Evolutionary conservation across 2,329 filamentous ascomycete genomes (phyloP).

Genomic region (Aspergillus neoniger): DNA sequence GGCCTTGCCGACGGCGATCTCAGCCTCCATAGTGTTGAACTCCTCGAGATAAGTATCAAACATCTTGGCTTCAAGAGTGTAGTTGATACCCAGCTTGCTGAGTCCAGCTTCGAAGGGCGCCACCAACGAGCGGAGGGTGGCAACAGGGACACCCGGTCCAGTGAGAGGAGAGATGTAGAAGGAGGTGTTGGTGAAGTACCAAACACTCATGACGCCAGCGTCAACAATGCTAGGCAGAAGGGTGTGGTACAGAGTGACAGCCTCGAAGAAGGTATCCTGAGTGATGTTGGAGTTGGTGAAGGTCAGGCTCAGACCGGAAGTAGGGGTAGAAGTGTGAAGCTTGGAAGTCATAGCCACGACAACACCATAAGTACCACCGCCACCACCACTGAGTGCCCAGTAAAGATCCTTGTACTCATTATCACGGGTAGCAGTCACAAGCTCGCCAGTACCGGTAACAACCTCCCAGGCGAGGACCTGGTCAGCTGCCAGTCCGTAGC

Average conservation of each 20-base stretch:
- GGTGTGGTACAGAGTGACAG: constrained; percentile 1
- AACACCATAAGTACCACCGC: constrained; percentile 19
- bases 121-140: background rate
- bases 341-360: constrained; percentile 6
- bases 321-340: background rate
- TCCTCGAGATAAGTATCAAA: constrained; percentile 6
- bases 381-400: constrained; percentile 19
- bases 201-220: constrained; percentile 6
- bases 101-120: constrained; percentile 1
- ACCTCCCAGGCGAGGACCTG: constrained; percentile 31
- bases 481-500: constrained; percentile 22
- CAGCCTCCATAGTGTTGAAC: constrained; percentile 5
- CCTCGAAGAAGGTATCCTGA: constrained; percentile 8
- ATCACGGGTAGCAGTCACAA: constrained; percentile 3
- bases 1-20: constrained; percentile 8
- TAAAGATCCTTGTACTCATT: constrained; percentile 37
- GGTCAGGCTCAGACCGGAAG: background rate
- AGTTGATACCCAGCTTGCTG: background rate
- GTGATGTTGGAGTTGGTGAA: constrained; percentile 2
- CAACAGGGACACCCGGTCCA: background rate
- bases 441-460: background rate
- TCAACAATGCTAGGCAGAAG: constrained; percentile 4
- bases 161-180: constrained; percentile 3
- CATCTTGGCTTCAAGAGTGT: background rate
- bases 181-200: constrained; percentile 9